Evolutionary conservation across 176 grass and related monocot genomes (phyloP).

Genomic region (Metroxylon sagu): DNA sequence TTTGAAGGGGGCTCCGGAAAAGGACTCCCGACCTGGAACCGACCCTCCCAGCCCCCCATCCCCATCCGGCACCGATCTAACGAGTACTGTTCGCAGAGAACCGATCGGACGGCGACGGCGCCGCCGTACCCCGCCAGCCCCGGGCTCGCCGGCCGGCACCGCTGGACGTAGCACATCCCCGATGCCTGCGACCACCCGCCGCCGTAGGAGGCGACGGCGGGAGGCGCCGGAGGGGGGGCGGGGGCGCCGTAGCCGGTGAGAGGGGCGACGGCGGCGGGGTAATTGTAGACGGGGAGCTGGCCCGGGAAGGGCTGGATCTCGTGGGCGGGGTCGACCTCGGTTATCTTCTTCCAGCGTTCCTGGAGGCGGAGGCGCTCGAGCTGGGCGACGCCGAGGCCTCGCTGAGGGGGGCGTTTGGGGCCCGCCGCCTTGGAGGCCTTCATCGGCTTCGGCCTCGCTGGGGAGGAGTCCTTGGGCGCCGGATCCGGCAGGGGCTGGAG

Average conservation of each 20-base stretch:
- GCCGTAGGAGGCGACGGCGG: constrained; percentile 8
- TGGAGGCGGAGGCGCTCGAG: constrained; percentile 18
- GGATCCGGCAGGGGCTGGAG: no score
- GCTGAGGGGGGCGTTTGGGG: constrained; percentile 15
- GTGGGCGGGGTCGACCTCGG: not conserved
- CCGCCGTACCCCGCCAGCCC: no score
- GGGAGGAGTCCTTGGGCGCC: not conserved
- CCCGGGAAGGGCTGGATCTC: constrained; percentile 6
- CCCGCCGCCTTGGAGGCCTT: constrained; percentile 12
- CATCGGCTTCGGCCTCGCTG: constrained; percentile 11
- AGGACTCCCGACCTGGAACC: constrained; percentile 6
- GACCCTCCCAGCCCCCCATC: not conserved
- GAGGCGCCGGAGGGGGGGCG: not conserved
- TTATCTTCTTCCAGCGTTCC: constrained; percentile 12
- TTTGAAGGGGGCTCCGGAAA: constrained; percentile 28
- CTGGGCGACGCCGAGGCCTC: constrained; percentile 25
- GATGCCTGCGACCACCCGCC: no score
- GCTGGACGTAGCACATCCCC: not conserved
- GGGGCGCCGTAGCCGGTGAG: constrained; percentile 32
- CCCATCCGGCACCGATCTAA: not conserved
- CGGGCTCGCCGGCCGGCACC: not conserved
- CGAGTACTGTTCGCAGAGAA: not conserved
- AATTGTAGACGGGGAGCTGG: not conserved
- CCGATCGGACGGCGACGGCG: not conserved
- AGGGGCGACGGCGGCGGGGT: not conserved